phyloP scores from a whole-genome alignment of 345 rosid species.

The Cardamine occulta region DNA sequence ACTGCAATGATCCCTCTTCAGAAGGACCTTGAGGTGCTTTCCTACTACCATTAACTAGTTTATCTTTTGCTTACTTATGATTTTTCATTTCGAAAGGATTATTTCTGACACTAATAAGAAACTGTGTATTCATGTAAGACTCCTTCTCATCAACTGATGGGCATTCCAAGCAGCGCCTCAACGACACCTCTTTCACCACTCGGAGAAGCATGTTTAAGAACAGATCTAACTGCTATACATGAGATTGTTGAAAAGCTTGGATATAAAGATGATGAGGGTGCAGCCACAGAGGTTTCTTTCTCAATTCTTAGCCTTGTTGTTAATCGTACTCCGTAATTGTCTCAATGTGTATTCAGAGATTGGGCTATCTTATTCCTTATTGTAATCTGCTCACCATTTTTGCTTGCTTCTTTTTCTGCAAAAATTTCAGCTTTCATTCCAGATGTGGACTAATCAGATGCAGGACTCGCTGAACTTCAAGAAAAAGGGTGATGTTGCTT shows the following conservation, averaged over 20 bases:
- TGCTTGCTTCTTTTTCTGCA: not conserved
- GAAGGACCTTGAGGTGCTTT: constrained; percentile 74
- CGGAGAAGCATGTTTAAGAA: constrained; percentile 96
- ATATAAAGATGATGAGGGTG: constrained; percentile 92
- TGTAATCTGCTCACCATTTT: constrained; percentile 18
- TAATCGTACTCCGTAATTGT: not conserved
- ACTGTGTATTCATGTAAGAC: constrained; percentile 51
- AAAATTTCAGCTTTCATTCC: constrained; percentile 84
- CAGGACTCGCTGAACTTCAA: constrained; percentile 78
- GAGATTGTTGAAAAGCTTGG: constrained; percentile 75
- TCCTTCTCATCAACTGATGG: constrained; percentile 89
- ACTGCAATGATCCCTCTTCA: constrained; percentile 86
- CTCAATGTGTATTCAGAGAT: constrained; percentile 1
- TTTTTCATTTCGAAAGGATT: not conserved
- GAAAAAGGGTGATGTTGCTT: constrained; percentile 92
- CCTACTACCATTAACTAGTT: constrained; percentile 31
- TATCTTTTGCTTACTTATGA: not conserved
- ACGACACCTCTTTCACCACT: constrained; percentile 63
- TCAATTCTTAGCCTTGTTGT: constrained; percentile 9
- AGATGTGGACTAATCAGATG: constrained; percentile 99
- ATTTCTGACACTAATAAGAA: constrained; percentile 27
- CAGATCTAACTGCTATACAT: constrained; percentile 78
- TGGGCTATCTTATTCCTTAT: not conserved
- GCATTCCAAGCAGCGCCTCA: constrained; percentile 67
- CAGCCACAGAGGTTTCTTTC: constrained; percentile 71